Conservation (phyloP, 2,329 filamentous ascomycete species). For the Stachybotrys chlorohalonatus region DNA sequence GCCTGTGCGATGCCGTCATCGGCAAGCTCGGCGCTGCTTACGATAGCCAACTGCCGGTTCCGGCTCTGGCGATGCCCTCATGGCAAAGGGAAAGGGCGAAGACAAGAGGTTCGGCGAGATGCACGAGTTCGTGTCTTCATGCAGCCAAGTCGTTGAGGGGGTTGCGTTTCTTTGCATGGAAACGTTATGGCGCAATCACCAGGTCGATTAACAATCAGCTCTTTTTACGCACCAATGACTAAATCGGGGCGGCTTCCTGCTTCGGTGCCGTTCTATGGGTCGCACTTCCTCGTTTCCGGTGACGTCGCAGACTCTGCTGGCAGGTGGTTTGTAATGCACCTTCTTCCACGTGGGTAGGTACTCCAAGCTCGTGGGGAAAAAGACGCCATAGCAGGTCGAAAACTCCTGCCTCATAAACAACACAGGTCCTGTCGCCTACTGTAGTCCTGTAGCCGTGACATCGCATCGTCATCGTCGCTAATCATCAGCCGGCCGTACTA, state of each 20-base stretch:
- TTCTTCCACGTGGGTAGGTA: background rate
- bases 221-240: background rate
- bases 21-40: too few species aligned
- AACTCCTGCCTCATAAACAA: too few species aligned
- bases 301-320: background rate
- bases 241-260: background rate
- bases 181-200: too few species aligned
- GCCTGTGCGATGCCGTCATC: too few species aligned
- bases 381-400: too few species aligned
- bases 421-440: too few species aligned
- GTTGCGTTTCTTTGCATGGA: too few species aligned
- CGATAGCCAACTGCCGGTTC: background rate
- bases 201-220: background rate
- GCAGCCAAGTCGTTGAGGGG: too few species aligned
- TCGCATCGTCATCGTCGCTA: background rate
- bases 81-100: background rate
- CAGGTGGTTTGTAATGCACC: background rate
- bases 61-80: background rate
- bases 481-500: background rate
- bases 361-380: too few species aligned
- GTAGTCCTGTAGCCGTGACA: too few species aligned
- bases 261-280: too few species aligned
- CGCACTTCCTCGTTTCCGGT: background rate
- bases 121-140: too few species aligned
- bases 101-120: background rate